Evolutionary conservation across 768 basidiomycete species (phyloP).

Genomic region (Gloeopeniophorella convolvens): DNA sequence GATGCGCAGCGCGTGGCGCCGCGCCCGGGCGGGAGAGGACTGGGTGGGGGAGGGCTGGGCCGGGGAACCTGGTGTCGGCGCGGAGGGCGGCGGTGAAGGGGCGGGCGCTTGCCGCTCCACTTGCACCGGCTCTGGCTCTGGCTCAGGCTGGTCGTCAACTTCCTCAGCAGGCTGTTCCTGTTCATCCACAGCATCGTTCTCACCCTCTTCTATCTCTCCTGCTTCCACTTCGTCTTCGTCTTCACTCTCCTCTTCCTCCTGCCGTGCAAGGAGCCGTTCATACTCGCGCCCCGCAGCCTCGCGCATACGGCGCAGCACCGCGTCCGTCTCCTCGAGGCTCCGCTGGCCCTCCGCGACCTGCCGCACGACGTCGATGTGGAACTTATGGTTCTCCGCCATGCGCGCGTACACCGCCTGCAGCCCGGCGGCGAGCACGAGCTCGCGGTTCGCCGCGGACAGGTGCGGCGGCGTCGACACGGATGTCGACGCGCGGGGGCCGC

Average conservation of each 20-base stretch:
- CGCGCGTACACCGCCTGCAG: slow-evolving; percentile 29
- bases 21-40: not conserved
- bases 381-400: slow-evolving; percentile 43
- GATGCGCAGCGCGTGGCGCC: slow-evolving; percentile 1
- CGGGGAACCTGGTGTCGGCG: no score
- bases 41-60: no score
- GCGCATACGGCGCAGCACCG: slow-evolving; percentile 34
- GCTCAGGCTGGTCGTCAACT: not conserved
- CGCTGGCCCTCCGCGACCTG: slow-evolving; percentile 31
- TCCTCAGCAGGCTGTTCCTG: not conserved
- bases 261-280: slow-evolving; percentile 5
- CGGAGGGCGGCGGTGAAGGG: no score
- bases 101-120: no score
- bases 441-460: slow-evolving; percentile 18
- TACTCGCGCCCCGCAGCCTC: slow-evolving; percentile 30
- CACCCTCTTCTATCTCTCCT: slow-evolving; percentile 7
- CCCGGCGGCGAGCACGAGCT: slow-evolving; percentile 26
- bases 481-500: not conserved
- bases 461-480: slow-evolving; percentile 5
- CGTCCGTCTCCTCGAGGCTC: slow-evolving; percentile 35
- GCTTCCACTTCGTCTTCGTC: slow-evolving; percentile 8
- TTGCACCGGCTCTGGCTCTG: no score
- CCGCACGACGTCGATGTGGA: slow-evolving; percentile 35
- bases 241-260: slow-evolving; percentile 11
- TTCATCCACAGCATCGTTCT: not conserved